Base-by-base conservation (phyloP, 352 stramenopile genomes). In the Ophiocytium majus region DNA sequence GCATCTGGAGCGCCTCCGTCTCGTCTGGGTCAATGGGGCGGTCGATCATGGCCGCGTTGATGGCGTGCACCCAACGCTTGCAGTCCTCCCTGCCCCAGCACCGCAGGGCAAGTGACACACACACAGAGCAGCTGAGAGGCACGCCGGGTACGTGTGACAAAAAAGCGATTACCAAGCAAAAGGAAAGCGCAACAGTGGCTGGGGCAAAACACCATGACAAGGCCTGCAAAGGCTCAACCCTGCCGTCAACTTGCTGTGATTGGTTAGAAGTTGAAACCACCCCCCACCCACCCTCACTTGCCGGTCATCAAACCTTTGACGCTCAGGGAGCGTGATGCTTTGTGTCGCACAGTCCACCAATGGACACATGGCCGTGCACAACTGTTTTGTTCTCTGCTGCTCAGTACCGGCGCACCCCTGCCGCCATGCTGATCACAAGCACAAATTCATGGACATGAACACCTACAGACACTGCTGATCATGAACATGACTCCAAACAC, bases 361-460 rank as follows among this genome's bases (percentile, higher is more conserved):
- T n/a, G n/a, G n/a, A n/a, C n/a, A n/a, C n/a, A n/a, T n/a, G n/a
- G n/a, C n/a, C n/a, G n/a, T n/a, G n/a, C n/a, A n/a, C n/a, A n/a
- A n/a, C n/a, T n/a, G n/a, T n/a, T n/a, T 79, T 86, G 76, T 50
- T 86, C 35, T 86, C 74, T 19, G 83, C 76, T 37, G 76, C 75
- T 76, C 83, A 86, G 10, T 83, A 43, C 28, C 78, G 82, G 63
- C 79, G 76, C 49, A 82, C 80, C 31, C 33, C 79, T 17, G 76
- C 83, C 14, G 43, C 43, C 5, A 57, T 14, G 43, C 43, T 14
- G 5, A 57, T 57, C 35, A 83, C 63, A 17, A 86, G 76, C 28
- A 64, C 49, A 37, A 83, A 71, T 63, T 83, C 76, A 50, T 83
- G 33, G 33, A 83, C 17, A 50, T 86, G 43, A 34, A 78, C 76